Base-by-base conservation (phyloP, 176 grass and related monocot species). In the Rhynchospora tenuis region DNA sequence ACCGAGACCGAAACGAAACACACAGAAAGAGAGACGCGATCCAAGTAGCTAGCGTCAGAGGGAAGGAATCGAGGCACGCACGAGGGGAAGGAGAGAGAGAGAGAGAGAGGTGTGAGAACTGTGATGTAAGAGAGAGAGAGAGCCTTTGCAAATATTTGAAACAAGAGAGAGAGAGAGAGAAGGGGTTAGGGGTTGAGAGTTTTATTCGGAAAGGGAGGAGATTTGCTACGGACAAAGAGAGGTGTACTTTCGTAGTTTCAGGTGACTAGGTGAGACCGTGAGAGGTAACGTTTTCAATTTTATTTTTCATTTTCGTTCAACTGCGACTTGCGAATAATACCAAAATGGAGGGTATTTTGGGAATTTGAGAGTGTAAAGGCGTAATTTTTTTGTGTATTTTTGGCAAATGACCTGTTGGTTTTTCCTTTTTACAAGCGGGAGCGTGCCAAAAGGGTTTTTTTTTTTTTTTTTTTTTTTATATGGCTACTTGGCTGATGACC, bases 211-310 rank as follows among this genome's bases (percentile, higher is more conserved):
- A 46, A 65, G 58, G 1, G 79, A 64, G 10, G 79, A 50, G 42
- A 65, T 63, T 56, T 76, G 3, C 73, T 76, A 76, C 73, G 73
- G 73, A 76, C 73, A 55, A 27, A 75, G 6, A 51, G 19, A 75
- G 6, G 1, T 51, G 72, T 75, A 75, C 72, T 75, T 75, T 28
- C 47, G n/a, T 46, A 47, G 63, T 66, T 31, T 4, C 26, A 65
- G 26, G 10, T 64, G 61, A 38, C 2, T 38, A 38, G 33, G 33
- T 38, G 33, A 38, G 33, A 33, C n/a, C n/a, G n/a, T n/a, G 31
- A 1, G 31, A 38, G 33, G 33, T 38, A 38, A 38, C 3, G 5
- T 38, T 38, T 38, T 38, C 33, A 38, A 38, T 38, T 38, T 38
- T 4, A 38, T 38, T 38, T 38, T 38, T 38, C 33, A 38, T 38